Conservation (phyloP, 2,329 filamentous ascomycete species). For the Pyricularia grisea region DNA sequence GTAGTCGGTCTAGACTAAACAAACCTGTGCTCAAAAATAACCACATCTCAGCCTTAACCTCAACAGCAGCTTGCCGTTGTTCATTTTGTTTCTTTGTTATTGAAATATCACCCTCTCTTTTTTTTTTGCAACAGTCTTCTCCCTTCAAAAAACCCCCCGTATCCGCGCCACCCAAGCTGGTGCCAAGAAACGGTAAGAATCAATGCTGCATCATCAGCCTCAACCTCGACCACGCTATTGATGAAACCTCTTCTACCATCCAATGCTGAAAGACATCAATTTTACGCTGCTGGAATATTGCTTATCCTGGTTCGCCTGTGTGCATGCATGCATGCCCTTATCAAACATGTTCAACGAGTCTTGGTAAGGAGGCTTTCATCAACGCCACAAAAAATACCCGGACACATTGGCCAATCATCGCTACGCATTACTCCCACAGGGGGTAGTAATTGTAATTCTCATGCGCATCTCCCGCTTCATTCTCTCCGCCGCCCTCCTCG, state of each 20-base stretch:
- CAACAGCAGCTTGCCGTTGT: neutral
- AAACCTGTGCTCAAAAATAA: neutral
- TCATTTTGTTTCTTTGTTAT: neutral
- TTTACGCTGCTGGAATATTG: neutral
- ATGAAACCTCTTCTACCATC: neutral
- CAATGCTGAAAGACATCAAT: neutral
- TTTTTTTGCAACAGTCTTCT: too few relatives aligned
- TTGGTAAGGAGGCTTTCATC: neutral
- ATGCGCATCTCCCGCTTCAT: neutral
- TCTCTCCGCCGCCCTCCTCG: neutral
- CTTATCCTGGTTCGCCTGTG: neutral
- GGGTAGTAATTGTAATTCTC: neutral
- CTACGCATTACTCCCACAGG: neutral
- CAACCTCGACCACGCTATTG: neutral
- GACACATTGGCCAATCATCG: neutral
- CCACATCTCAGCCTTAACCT: neutral
- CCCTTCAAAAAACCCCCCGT: neutral
- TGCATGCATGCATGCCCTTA: neutral
- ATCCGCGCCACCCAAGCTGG: neutral
- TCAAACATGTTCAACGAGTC: neutral
- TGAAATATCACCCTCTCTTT: neutral
- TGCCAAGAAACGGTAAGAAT: neutral
- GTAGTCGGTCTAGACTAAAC: neutral
- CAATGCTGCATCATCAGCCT: neutral
- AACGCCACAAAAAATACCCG: neutral